phyloP scores from a whole-genome alignment of 1,139 yeast genomes.

The Hemisphaericaspora xylanilytica region DNA sequence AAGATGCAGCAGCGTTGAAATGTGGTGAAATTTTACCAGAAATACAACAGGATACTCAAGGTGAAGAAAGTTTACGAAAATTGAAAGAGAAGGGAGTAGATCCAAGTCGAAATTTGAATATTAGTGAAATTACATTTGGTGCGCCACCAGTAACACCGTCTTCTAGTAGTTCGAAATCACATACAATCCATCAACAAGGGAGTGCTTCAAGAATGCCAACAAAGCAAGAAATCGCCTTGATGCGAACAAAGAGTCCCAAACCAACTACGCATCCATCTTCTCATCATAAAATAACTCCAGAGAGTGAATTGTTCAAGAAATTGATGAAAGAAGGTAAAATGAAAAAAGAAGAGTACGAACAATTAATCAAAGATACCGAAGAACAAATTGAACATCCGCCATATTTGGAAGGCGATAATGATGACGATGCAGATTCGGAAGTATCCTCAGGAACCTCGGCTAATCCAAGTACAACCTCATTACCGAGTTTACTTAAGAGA shows the following conservation, averaged over 20 bases:
- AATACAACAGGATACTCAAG: constrained; percentile 59
- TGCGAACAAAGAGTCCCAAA: constrained; percentile 2
- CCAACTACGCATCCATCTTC: neutral
- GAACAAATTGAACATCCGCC: constrained; percentile 26
- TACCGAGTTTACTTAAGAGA: constrained; percentile 9
- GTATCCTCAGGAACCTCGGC: constrained; percentile 10
- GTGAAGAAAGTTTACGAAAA: constrained; percentile 43
- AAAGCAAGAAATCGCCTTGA: constrained; percentile 1
- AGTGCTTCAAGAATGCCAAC: constrained; percentile 1
- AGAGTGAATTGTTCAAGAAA: constrained; percentile 28
- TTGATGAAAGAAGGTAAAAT: constrained; percentile 25
- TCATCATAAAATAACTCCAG: constrained; percentile 2
- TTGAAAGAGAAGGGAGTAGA: constrained; percentile 42
- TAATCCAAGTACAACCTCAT: constrained; percentile 10
- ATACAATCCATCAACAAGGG: constrained; percentile 1
- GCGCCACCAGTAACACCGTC: constrained; percentile 10
- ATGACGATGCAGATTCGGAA: constrained; percentile 21
- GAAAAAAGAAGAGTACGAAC: constrained; percentile 26
- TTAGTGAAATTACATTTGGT: constrained; percentile 39
- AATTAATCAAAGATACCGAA: constrained; percentile 24
- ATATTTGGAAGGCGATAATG: constrained; percentile 31
- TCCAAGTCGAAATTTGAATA: constrained; percentile 40
- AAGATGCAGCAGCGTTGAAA: constrained; percentile 69
- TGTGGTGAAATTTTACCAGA: constrained; percentile 64
- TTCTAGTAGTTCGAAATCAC: neutral